Evolutionary conservation across 257 asterid species (phyloP).

Genomic region (Jasminum sambac): DNA sequence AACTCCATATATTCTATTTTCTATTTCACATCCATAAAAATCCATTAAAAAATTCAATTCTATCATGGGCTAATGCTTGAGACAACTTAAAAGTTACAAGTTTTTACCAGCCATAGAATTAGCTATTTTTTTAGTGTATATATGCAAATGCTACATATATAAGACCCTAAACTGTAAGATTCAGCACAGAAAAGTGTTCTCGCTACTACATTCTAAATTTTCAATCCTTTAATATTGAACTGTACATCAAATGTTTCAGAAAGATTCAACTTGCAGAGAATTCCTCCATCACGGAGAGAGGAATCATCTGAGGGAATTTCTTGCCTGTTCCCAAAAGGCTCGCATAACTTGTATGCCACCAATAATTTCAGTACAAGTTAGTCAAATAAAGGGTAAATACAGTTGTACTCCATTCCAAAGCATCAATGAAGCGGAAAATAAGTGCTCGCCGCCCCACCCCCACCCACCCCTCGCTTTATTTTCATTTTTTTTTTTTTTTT

Average conservation of each 20-base stretch:
- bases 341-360: constrained; percentile 72
- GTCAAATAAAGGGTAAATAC: neutral
- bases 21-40: no score
- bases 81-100: no score
- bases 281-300: constrained; percentile 51
- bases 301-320: constrained; percentile 60
- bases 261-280: constrained; percentile 19
- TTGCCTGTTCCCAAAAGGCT: constrained; percentile 65
- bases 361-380: constrained; percentile 17
- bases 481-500: no score
- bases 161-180: neutral
- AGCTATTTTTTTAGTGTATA: no score
- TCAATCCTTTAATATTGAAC: constrained; percentile 6
- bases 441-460: no score
- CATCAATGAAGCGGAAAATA: no score
- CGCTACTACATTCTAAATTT: neutral
- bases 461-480: no score
- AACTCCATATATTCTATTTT: no score
- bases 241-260: constrained; percentile 22
- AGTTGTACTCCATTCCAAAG: neutral
- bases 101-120: no score
- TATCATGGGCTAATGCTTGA: no score
- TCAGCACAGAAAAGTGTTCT: neutral
- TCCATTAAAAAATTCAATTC: no score
- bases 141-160: no score